Evolutionary conservation across 805 yeast genomes (phyloP), one percentile per base, ranked within the genome.

Genomic region (Candida xyloterini): DNA sequence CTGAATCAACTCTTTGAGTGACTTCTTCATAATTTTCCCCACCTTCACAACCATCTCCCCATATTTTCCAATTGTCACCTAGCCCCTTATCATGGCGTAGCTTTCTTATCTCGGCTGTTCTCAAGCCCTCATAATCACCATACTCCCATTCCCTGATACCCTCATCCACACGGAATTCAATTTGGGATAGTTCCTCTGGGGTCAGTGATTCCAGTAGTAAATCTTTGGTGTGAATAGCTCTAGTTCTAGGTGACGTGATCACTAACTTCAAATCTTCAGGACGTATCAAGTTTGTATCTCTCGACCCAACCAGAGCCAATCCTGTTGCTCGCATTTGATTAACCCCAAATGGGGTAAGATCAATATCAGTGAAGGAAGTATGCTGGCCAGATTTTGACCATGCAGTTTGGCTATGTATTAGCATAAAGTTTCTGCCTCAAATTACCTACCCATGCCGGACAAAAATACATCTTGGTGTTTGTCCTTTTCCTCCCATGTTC

Each of bases 361-460:
- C 79, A 13, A 91, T 58, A 52, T 91, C 97, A 1, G 98, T 91
- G 30, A 70, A 50, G 2, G 96, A 87, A 4, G 98, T 91, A 65
- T 86, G 83, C 60, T 87, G 95, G 18, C 98, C 98, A 2, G 89
- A 74, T 55, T 84, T 81, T 32, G 97, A 90, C 98, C 98, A 90
- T 62, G 82, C 95, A 2, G 98, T 90, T 67, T 90, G 96, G 21
- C 76, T 62, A 21, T 13, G 38, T n/a, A 16, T 33, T 27, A 27
- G 10, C 10, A 9, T 23, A 11, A 23, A 32, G 38, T 15, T 7
- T 21, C 15, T 20, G 27, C 5, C 16, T 6, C 9, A 9, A 21
- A 3, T 13, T 7, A 51, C 62, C 27, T 49, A 60, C 51, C 91
- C 91, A 51, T 84, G 93, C 59, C 93, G 87, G 35, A 83, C 74